A percentile compares a stretch with the other conserved stretches of the same genome.
These are phyloP conservation scores for Zostera marina DNA, from an alignment of 116 monocot species.

Conservation along the genomic window DNA sequence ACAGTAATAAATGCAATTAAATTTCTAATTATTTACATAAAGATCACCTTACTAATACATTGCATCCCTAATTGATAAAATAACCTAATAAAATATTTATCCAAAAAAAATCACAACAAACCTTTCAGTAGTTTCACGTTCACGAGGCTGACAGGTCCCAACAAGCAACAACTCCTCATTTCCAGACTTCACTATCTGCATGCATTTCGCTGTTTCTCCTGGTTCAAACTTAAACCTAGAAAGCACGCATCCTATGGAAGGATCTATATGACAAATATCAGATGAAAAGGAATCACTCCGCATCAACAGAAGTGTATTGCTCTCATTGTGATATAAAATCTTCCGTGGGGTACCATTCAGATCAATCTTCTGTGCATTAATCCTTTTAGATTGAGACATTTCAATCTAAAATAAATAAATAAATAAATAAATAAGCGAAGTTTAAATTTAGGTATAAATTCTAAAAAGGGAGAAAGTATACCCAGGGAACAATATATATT, in stretches of 20 bases:
- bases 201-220: constrained; percentile 87
- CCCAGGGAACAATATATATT: no score
- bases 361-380: constrained; percentile 63
- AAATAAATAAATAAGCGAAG: neutral
- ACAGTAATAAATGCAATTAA: no score
- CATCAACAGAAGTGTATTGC: constrained; percentile 58
- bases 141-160: constrained; percentile 71
- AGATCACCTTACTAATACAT: no score
- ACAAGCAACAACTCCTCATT: constrained; percentile 62
- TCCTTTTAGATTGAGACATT: constrained; percentile 61
- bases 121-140: constrained; percentile 97
- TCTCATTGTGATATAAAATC: constrained; percentile 70
- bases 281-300: constrained; percentile 51
- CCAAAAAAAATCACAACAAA: constrained; percentile 5
- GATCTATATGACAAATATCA: constrained; percentile 82
- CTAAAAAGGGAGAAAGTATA: no score
- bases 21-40: no score
- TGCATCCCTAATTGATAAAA: no score
- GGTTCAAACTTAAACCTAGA: constrained; percentile 44
- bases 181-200: constrained; percentile 68
- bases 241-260: constrained; percentile 47
- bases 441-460: neutral
- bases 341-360: constrained; percentile 77
- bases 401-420: constrained; percentile 40
- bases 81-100: neutral